A percentile compares a stretch with the other conserved stretches of the same genome.
These are phyloP conservation scores for Cutaneotrichosporon spelunceum DNA, from an alignment of 1,284 basidiomycete genomes.

Conservation along the genomic window DNA sequence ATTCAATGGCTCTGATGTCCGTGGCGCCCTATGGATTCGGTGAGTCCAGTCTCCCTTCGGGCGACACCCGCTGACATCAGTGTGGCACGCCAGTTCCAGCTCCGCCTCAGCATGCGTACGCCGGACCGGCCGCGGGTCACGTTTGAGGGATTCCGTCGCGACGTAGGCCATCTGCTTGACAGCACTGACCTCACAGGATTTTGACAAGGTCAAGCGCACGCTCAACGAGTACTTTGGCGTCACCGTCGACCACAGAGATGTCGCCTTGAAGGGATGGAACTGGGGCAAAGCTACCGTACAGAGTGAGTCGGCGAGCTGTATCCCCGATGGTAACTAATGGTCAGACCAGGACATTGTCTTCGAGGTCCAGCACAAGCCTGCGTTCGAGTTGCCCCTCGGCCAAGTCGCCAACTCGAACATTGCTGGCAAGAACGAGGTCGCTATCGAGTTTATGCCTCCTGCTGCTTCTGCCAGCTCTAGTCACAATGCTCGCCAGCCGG, in stretches of 20 bases:
- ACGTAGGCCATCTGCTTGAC: conserved; percentile 58
- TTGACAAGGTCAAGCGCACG: conserved; percentile 70
- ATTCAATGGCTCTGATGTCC: conserved; percentile 70
- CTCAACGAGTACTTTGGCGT: conserved; percentile 82
- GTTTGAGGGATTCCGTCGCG: conserved; percentile 92
- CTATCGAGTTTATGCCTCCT: conserved; percentile 79
- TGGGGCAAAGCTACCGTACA: conserved; percentile 96
- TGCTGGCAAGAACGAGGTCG: conserved; percentile 93
- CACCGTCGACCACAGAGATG: conserved; percentile 79
- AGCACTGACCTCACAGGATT: conserved; percentile 59
- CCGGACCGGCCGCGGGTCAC: conserved; percentile 61
- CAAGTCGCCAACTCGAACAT: conserved; percentile 97
- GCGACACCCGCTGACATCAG: conserved; percentile 47
- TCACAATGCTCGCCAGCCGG: conserved; percentile 54
- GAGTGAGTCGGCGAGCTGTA: conserved; percentile 56
- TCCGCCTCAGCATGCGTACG: conserved; percentile 68
- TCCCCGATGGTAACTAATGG: conserved; percentile 11
- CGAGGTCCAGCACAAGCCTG: conserved; percentile 80
- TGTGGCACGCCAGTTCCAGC: conserved; percentile 87
- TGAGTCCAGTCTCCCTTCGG: conserved; percentile 31
- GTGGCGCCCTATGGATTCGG: conserved; percentile 80
- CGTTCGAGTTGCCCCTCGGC: conserved; percentile 85
- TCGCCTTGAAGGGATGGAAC: conserved; percentile 94
- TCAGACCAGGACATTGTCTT: conserved; percentile 86
- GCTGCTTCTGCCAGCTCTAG: conserved; percentile 40